phyloP scores from a whole-genome alignment of 2,329 filamentous ascomycete genomes.

The Monosporascus ibericus region DNA sequence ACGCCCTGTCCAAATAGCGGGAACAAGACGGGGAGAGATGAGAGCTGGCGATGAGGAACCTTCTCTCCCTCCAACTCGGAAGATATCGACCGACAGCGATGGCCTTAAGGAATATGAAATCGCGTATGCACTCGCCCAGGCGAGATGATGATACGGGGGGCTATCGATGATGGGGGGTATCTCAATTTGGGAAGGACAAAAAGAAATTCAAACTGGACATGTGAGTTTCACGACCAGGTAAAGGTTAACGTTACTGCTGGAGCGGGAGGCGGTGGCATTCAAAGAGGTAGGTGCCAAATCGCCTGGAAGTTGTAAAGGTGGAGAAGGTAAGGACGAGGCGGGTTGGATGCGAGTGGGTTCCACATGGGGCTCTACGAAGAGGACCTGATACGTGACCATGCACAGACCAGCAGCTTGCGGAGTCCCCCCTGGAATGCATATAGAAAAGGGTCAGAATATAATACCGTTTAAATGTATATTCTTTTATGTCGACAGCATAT shows the following conservation, averaged over 20 bases:
- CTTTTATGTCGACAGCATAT: too few species aligned
- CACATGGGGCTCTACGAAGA: neutral
- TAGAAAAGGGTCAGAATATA: too few species aligned
- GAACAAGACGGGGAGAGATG: too few species aligned
- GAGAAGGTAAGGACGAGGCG: constrained; percentile 1
- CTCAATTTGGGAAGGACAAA: neutral
- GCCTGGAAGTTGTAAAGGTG: neutral
- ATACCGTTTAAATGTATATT: too few species aligned
- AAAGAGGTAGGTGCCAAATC: neutral
- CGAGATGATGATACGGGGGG: neutral
- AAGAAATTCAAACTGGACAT: neutral
- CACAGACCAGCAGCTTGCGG: neutral
- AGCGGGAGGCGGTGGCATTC: neutral
- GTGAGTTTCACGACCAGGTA: neutral
- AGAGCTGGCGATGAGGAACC: too few species aligned
- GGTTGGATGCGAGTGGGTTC: constrained; percentile 8
- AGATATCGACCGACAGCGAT: too few species aligned
- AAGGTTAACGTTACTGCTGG: neutral
- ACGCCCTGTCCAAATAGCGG: too few species aligned
- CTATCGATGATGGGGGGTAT: neutral
- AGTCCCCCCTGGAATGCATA: too few species aligned
- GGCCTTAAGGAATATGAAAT: neutral
- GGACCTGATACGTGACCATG: neutral
- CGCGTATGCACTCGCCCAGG: neutral
- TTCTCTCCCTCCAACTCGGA: too few species aligned